Conservation (phyloP, 768 basidiomycete species). For the Neoboletus subvelutipes region DNA sequence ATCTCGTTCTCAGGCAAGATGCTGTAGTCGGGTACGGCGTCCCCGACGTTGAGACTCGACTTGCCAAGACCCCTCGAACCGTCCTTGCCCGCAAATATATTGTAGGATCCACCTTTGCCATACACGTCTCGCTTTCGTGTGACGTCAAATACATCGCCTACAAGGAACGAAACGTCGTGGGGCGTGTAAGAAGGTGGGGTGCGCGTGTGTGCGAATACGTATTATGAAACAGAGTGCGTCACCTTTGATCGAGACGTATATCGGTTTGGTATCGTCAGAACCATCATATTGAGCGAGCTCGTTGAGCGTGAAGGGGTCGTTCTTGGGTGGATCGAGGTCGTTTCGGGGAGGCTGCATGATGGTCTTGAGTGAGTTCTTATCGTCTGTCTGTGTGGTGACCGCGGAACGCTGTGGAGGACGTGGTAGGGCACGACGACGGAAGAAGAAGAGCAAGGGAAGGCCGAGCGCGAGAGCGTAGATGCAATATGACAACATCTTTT, state of each 20-base stretch:
- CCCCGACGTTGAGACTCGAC: constrained; percentile 82
- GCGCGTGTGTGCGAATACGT: not conserved
- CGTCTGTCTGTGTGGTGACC: constrained; percentile 19
- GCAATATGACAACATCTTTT: constrained; percentile 15
- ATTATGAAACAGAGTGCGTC: constrained; percentile 35
- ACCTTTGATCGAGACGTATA: constrained; percentile 95
- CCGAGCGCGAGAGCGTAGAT: constrained; percentile 33
- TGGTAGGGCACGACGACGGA: constrained; percentile 10
- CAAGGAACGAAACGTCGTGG: not conserved
- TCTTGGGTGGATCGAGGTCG: constrained; percentile 69
- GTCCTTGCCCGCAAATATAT: constrained; percentile 92
- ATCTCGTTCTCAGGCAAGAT: constrained; percentile 64
- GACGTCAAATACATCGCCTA: constrained; percentile 87
- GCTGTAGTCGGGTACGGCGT: constrained; percentile 88
- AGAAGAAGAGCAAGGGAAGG: constrained; percentile 32
- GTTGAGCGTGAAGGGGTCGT: constrained; percentile 72
- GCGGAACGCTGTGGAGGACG: constrained; percentile 7
- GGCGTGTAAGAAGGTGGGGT: not conserved
- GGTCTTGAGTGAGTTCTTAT: constrained; percentile 43
- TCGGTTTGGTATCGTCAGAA: constrained; percentile 58
- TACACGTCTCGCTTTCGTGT: constrained; percentile 84
- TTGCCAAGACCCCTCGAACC: constrained; percentile 86
- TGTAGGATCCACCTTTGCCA: constrained; percentile 75
- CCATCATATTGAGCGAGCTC: constrained; percentile 76
- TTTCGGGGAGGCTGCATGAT: constrained; percentile 69